Base-by-base conservation (phyloP, 2,329 filamentous ascomycete genomes). In the Penicillium sp. region DNA sequence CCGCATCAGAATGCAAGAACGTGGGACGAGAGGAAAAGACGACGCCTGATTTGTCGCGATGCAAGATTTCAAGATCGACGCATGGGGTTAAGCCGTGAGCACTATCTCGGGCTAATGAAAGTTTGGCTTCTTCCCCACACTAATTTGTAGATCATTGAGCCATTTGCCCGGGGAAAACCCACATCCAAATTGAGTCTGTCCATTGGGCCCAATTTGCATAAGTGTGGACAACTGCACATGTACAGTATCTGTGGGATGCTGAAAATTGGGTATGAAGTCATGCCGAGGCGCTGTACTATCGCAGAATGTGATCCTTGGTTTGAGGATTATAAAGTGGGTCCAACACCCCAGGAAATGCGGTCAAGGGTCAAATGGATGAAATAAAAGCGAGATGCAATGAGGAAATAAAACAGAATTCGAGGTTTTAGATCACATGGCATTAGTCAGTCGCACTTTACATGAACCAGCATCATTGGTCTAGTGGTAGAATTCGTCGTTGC, bases 401-500 rank as follows among this genome's bases (percentile, higher is more conserved):
- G 27, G 5, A 12, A 11, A 31, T 15, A 15, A 5, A 14, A 31
- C 15, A 6, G 0, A 6, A 5, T 4, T 15, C 4, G 1, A 2
- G 5, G 5, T 2, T 15, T 15, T 31, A 4, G 29, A 0, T 31
- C 2, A 31, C 0, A 15, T 31, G 1, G 5, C 29, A 2, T 6
- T 31, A 15, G 1, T 6, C 1, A 0, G 14, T 4, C 1, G 3
- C 0, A 0, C 14, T 20, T 31, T 25, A 48, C 18, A 64, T 56
- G 9, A 58, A 67, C 46, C 47, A 68, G 72, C 72, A 75, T 73
- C 71, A 72, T 73, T 75, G 72, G 72, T 75, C 72, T 75, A 75
- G 72, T 75, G 72, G 72, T 75, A 74, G 72, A 74, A 74, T 74
- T 74, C 70, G 67, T 74, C 72, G 72, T 74, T 74, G 72, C 72